Evolutionary conservation across 2,329 filamentous ascomycete genomes (phyloP).

Genomic region (Colletotrichum brevisporum): DNA sequence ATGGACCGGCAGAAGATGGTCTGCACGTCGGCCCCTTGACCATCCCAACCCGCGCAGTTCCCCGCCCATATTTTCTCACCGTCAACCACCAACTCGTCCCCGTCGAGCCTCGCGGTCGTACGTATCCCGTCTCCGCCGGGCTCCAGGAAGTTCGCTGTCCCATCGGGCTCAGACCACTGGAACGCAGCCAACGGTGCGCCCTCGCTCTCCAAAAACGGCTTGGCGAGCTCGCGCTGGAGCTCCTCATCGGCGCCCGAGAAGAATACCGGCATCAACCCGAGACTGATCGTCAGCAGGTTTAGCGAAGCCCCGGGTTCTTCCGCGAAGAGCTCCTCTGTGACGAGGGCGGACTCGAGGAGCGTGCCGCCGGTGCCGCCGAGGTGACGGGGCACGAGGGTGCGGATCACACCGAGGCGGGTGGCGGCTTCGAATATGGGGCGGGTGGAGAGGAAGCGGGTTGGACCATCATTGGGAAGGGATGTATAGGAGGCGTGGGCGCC

Average conservation of each 20-base stretch:
- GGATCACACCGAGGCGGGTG: conserved; percentile 48
- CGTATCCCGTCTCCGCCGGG: conserved; percentile 62
- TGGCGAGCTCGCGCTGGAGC: conserved; percentile 57
- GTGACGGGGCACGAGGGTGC: conserved; percentile 59
- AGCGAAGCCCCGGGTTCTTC: conserved; percentile 64
- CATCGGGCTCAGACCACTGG: conserved; percentile 66
- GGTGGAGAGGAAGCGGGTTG: conserved; percentile 16
- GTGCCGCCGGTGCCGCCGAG: conserved; percentile 61
- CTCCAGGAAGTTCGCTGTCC: conserved; percentile 67
- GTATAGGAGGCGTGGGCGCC: conserved; percentile 17
- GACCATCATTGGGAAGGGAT: conserved; percentile 3
- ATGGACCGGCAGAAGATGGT: conserved; percentile 63
- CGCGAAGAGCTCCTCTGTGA: conserved; percentile 67
- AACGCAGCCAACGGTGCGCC: conserved; percentile 65
- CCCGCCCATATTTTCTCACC: conserved; percentile 72
- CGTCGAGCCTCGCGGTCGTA: conserved; percentile 63
- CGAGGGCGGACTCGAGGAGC: conserved; percentile 63
- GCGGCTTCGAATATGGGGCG: conserved; percentile 8
- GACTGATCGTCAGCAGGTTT: conserved; percentile 65
- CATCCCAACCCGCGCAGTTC: conserved; percentile 68
- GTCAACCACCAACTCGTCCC: conserved; percentile 65
- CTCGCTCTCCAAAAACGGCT: conserved; percentile 59
- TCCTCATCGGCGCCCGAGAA: conserved; percentile 56
- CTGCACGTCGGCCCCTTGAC: conserved; percentile 63
- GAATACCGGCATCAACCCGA: conserved; percentile 66